Evolutionary conservation across 768 basidiomycete species (phyloP).

Genomic region (Tricholoma matsutake): DNA sequence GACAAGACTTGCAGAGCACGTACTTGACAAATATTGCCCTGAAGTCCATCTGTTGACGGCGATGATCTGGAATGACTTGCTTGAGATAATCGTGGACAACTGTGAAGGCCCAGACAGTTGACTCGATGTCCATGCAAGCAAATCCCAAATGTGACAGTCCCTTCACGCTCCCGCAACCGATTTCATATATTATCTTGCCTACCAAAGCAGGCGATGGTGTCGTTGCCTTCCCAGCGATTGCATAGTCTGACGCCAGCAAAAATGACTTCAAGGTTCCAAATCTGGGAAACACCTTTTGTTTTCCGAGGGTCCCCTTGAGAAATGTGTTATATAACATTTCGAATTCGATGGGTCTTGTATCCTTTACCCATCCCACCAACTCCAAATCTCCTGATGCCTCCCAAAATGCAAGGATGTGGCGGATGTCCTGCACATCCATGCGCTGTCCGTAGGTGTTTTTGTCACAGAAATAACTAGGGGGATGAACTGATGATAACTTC

Average conservation of each 20-base stretch:
- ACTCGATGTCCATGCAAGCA: no score
- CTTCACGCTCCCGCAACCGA: neutral
- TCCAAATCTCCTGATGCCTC: neutral
- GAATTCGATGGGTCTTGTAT: neutral
- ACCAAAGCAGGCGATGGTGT: neutral
- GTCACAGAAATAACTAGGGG: neutral
- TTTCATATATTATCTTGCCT: neutral
- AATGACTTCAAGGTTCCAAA: neutral
- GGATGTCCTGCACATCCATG: neutral
- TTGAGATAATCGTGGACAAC: no score
- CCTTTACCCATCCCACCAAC: neutral
- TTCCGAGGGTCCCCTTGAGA: neutral
- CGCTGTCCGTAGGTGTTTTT: neutral
- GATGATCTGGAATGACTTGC: no score
- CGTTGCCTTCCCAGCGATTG: neutral
- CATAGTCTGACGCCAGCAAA: neutral
- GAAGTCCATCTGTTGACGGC: no score
- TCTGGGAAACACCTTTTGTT: neutral
- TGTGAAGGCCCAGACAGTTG: no score
- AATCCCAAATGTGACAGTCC: no score
- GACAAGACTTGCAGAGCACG: no score
- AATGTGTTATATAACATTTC: neutral
- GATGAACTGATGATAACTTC: neutral
- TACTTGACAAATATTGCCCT: no score
- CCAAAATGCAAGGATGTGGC: neutral